Base-by-base conservation (phyloP, 1,284 basidiomycete species). In the Hypsizygus ulmarius region DNA sequence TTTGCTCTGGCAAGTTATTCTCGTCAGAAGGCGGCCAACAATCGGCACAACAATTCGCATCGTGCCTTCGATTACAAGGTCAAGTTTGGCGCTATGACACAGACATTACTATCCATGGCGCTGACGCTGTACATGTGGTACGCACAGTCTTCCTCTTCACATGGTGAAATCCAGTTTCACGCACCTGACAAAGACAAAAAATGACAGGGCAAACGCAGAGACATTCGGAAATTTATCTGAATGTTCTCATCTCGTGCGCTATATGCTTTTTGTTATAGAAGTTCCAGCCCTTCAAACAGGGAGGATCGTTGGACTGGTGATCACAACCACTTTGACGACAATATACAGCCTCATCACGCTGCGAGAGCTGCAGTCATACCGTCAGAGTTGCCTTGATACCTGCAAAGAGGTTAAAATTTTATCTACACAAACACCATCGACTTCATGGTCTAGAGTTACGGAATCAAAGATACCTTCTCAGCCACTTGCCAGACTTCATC, bases 1-100 rank as follows among this genome's bases (percentile, higher is more conserved):
- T 59, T 72, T 27, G 63, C 70, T 3, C 58, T 71, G 9, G 72
- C 70, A 4, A 68, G 65, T 34, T 72, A 71, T 51, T 70, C 70
- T 25, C 65, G 69, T 12, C 64, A 66, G 42, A 66, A 66, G 56
- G 59, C 61, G 18, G 59, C 56, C 14, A 64, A 57, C 34, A 53
- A 52, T n/a, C 55, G 53, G 46, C 44, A 57, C 2, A 34, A 37
- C 7, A 41, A 44, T 36, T 25, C 43, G 25, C 51, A 41, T 28
- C 51, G 33, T 11, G 50, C 52, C 10, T 52, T 51, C 21, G 63
- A 69, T 42, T 65, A 64, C 47, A 56, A 61, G 14, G 67, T 72
- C 27, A 70, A 68, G 55, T 61, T 68, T 50, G 69, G 60, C 35
- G 66, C 70, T 14, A 67, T 68, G 61, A 21, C 61, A 4, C 71